Base-by-base conservation (phyloP, 129 eudicot genomes). In the Helianthus annuus region DNA sequence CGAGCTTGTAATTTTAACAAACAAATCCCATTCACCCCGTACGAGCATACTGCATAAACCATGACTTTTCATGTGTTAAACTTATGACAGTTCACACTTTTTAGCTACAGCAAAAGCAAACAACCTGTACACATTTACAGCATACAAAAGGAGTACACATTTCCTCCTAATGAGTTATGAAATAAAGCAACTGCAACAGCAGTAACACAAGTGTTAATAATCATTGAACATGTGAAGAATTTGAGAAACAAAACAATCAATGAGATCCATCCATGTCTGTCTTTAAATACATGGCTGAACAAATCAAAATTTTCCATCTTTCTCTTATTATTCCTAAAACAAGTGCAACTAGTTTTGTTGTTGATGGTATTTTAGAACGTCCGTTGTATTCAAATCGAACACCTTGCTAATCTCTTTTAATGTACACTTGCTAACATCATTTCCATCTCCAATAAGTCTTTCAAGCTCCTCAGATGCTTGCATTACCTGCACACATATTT, bases 391-490 rank as follows among this genome's bases (percentile, higher is more conserved):
- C 83, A 94, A 75, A 66, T 84, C 82, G 51, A 82, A 89, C 72
- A 79, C 70, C 75, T 88, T 77, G 89, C 97, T 88, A 46, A 94
- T 86, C 61, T 88, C 86, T 69, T 79, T 64, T 61, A 94, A 61
- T 19, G 60, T 78, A 57, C 83, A 58, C 66, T 88, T 70, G 73
- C 76, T 83, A 45, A 90, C 88, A 64, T 86, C 96, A 66, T 75
- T 71, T 40, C 77, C 85, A 17, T 61, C 73, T 48, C 80, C 81
- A 61, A 90, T 51, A 56, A 90, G 91, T 78, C 83, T 81, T 53
- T 88, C 84, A 61, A 95, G 91, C 75, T 95, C 95, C 71, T 88
- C 85, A 2, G 86, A 90, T 39, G 97, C 89, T 45, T 72, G 73
- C 83, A 95, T 81, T 61, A 81, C 90, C 99, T 90, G 79, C 42